phyloP scores from a whole-genome alignment of 176 grass and related monocot genomes.

The Carex scoparia region DNA sequence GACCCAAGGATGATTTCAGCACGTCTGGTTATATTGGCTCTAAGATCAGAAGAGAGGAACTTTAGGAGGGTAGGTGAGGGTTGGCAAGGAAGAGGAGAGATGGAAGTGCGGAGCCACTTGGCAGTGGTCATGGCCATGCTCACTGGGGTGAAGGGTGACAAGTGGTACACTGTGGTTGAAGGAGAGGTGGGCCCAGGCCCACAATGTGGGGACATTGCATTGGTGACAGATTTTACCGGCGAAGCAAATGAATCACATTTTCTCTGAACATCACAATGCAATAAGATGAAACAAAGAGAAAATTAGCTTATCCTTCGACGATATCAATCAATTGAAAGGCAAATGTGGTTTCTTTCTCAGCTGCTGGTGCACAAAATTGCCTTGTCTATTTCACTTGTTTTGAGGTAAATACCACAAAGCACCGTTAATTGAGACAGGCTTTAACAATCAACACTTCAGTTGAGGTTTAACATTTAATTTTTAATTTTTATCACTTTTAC shows the following conservation, averaged over 20 bases:
- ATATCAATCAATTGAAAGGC: neutral
- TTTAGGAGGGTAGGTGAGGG: conserved; percentile 62
- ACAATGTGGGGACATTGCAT: conserved; percentile 77
- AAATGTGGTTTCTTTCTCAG: neutral
- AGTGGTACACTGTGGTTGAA: conserved; percentile 36
- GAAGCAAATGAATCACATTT: conserved; percentile 78
- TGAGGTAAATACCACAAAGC: neutral
- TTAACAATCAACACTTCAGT: neutral
- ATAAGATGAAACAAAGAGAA: neutral
- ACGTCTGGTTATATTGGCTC: conserved; percentile 49
- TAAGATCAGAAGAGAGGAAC: conserved; percentile 68
- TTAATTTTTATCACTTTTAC: neutral
- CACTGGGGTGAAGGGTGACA: conserved; percentile 85
- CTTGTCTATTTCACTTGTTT: conserved; percentile 5
- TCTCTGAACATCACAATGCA: conserved; percentile 46
- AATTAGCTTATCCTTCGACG: neutral
- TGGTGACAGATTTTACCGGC: conserved; percentile 73
- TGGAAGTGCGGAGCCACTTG: conserved; percentile 78
- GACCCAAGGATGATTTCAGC: conserved; percentile 84
- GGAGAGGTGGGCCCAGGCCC: conserved; percentile 25
- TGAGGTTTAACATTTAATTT: neutral
- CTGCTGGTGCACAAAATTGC: neutral
- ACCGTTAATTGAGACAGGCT: neutral
- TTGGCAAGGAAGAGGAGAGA: conserved; percentile 72
- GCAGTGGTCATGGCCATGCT: conserved; percentile 95